Base-by-base conservation (phyloP, 23 red algal genomes). In the Gracilaria caudata region DNA sequence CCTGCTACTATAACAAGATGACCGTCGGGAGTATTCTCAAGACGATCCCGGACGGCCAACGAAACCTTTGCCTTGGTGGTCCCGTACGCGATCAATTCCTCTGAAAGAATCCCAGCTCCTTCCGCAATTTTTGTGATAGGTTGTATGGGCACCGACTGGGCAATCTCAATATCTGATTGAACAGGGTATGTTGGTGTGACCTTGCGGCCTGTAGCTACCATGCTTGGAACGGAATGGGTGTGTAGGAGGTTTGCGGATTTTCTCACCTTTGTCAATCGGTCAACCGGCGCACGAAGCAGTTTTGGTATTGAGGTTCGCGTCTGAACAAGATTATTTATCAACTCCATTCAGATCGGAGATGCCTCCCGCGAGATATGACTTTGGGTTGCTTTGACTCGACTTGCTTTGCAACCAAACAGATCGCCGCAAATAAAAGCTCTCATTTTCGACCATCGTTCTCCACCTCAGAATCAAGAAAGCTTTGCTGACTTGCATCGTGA, bases 81-180 rank as follows among this genome's bases (percentile, higher is more conserved):
- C 16, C 97, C 97, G 47, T 99, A 94, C 46, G 89, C 68, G 38
- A 93, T 83, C 2, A 99, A 74, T 71, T 96, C 97, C 6, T 90
- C 84, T 6, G 84, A 47, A 45, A 56, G 78, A 24, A 99, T 81
- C 13, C 97, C 97, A 14, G 90, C 83, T 1, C 74, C 93, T 20
- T 81, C 51, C 5, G 93, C 92, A 33, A 99, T 86, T 28, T 56
- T 72, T 16, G 40, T 46, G 21, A 99, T 92, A 17, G 87, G 85
- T 60, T 90, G 83, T 39, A 91, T 86, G 24, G 74, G 44, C 0
- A 94, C 87, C 20, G 87, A 84, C 70, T 99, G 97, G 14, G 97
- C 97, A 43, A 99, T 99, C n/a, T 93, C 93, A 68, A 95, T 89
- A 73, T 99, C 97, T 8, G 97, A 87, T 43, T 90, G 97, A 21